Evolutionary conservation across 352 stramenopile genomes (phyloP).

Genomic region (Phytophthora agathidicida): DNA sequence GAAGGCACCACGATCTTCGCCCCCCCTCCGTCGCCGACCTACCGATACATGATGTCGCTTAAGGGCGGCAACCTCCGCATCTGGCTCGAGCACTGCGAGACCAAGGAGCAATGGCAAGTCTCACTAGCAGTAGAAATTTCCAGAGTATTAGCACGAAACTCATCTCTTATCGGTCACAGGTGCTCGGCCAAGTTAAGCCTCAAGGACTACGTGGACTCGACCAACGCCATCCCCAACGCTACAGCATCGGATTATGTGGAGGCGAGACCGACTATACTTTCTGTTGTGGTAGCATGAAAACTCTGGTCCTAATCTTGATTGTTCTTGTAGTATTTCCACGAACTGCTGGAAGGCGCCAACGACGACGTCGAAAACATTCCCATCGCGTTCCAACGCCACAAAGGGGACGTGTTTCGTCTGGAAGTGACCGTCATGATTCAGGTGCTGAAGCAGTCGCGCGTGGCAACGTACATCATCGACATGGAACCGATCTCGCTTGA

Average conservation of each 20-base stretch:
- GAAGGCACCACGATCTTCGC: slow-evolving; percentile 4
- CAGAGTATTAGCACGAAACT: no score
- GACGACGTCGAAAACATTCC: not conserved
- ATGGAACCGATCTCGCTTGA: slow-evolving; percentile 12
- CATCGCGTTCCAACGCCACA: slow-evolving; percentile 2
- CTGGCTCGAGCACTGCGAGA: slow-evolving; percentile 11
- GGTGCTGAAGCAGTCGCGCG: not conserved
- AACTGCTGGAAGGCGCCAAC: not conserved
- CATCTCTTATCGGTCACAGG: no score
- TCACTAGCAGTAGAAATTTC: no score
- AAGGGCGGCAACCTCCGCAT: slow-evolving; percentile 8
- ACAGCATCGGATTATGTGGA: slow-evolving; percentile 6
- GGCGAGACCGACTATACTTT: not conserved
- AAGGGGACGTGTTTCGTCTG: not conserved
- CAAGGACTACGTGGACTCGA: slow-evolving; percentile 3
- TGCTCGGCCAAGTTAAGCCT: not conserved
- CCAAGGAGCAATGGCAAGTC: slow-evolving; percentile 14
- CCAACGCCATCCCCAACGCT: slow-evolving; percentile 12
- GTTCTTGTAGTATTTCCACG: slow-evolving; percentile 14
- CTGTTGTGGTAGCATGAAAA: no score
- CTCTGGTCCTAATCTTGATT: no score
- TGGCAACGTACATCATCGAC: slow-evolving; percentile 10
- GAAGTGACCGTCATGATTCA: slow-evolving; percentile 9
- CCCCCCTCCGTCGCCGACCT: not conserved
- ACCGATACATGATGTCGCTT: slow-evolving; percentile 9